phyloP scores from a whole-genome alignment of 2,329 filamentous ascomycete species.

The Cytospora schulzeri region DNA sequence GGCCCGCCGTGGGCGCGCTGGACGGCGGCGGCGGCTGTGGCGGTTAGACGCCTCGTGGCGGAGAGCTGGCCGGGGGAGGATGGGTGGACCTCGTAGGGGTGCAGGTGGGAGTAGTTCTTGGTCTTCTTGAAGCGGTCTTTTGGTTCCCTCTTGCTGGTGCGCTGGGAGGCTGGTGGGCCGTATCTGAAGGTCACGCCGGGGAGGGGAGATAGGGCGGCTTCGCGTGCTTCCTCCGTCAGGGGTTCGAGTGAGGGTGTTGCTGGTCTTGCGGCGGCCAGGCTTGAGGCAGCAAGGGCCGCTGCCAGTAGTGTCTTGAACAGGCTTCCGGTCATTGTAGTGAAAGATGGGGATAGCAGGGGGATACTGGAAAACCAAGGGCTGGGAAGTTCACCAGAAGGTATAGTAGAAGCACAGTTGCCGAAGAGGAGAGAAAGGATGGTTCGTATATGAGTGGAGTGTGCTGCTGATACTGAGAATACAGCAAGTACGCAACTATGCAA shows the following conservation, averaged over 20 bases:
- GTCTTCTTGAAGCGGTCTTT: constrained; percentile 17
- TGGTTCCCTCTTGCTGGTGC: not conserved
- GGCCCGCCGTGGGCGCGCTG: constrained; percentile 34
- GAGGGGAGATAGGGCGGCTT: not conserved
- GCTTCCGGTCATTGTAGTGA: not conserved
- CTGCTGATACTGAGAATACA: not conserved
- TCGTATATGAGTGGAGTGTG: not conserved
- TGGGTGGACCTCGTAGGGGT: not conserved
- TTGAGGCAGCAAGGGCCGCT: not conserved
- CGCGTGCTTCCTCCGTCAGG: not conserved
- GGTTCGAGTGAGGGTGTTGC: not conserved
- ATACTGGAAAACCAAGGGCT: not conserved
- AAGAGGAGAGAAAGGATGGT: not conserved
- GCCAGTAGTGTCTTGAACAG: not conserved
- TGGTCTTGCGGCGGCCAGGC: not conserved
- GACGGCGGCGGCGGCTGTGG: not conserved
- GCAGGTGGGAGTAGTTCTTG: not conserved
- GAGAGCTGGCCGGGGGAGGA: constrained; percentile 4
- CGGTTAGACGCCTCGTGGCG: not conserved
- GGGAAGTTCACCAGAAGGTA: not conserved
- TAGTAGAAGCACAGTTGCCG: not conserved
- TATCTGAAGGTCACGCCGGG: constrained; percentile 1
- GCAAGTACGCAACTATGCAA: not conserved
- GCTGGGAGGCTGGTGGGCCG: not conserved
- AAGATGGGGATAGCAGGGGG: not conserved